Percentiles rank a stretch among this genome's conserved stretches.
These are phyloP conservation scores for Globisporangium rhizosaccharum DNA, from an alignment of 352 stramenopile genomes.

Conservation along the genomic window DNA sequence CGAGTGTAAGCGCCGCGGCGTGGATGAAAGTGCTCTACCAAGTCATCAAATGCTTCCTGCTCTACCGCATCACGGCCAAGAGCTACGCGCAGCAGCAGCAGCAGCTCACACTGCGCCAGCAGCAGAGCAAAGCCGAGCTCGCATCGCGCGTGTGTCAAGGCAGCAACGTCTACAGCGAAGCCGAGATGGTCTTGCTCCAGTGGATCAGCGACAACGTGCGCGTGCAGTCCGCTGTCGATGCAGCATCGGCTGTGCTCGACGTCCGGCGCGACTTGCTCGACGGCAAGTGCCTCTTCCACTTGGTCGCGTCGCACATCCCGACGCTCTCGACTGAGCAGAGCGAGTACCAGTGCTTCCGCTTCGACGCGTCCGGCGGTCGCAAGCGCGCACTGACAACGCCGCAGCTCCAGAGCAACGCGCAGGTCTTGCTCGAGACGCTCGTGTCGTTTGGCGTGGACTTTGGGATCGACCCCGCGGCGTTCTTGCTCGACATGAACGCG, in stretches of 20 bases:
- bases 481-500: constrained; percentile 51
- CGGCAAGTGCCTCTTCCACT: constrained; percentile 75
- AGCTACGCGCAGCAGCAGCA: constrained; percentile 44
- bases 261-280: constrained; percentile 60
- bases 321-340: constrained; percentile 56
- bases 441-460: constrained; percentile 73
- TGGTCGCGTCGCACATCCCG: constrained; percentile 86
- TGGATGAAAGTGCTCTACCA: constrained; percentile 91
- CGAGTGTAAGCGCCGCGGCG: constrained; percentile 30
- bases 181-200: constrained; percentile 88
- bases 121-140: constrained; percentile 19
- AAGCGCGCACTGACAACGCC: constrained; percentile 16
- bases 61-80: constrained; percentile 87
- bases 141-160: constrained; percentile 31
- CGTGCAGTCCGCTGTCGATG: background rate
- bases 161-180: constrained; percentile 91
- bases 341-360: constrained; percentile 69
- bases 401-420: constrained; percentile 56
- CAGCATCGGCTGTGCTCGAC: background rate
- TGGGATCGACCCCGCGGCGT: constrained; percentile 43
- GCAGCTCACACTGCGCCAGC: constrained; percentile 1
- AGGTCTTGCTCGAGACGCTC: constrained; percentile 55
- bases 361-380: constrained; percentile 11
- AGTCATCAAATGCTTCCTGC: constrained; percentile 90
- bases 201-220: constrained; percentile 84